Base-by-base conservation (phyloP, 1,284 basidiomycete genomes). In the Melampsora abietis-canadensis region DNA sequence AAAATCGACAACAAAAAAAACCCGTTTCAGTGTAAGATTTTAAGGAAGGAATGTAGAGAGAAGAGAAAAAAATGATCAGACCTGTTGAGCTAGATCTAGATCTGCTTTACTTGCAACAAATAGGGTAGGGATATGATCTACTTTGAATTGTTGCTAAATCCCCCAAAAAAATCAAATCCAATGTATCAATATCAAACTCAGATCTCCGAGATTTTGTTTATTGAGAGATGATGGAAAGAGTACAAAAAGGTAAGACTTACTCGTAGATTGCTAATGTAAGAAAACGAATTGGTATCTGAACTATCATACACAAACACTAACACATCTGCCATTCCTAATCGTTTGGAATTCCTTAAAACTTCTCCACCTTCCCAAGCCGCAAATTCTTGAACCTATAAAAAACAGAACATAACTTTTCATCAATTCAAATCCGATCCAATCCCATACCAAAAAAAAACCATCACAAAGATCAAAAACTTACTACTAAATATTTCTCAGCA, bases 51-150 rank as follows among this genome's bases (percentile, higher is more conserved):
- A 64, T n/a, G 14, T 21, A 44, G 2, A 44, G 66, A 46, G 30
- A 54, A 66, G 17, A 77, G 68, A 54, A 75, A 68, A 24, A 51
- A 40, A 8, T 8, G 10, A 1, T 5, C 85, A 78, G 75, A 90
- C 91, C 86, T 95, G 93, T 80, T 94, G 87, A 19, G 95, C 95
- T 60, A 98, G 88, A 83, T 98, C 95, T 47, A 97, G 86, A 82
- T 98, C 95, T 8, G 93, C 94, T 84, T 98, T 98, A 44, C 95
- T 98, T 15, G 96, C 95, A n/a, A 98, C 93, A 81, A 98, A 98
- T 31, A 98, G 84, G 31, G 91, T 92, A 12, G 95, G 94, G 81
- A 96, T 91, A 81, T 92, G 89, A 82, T 97, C 92, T 46, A 95
- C 85, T 77, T 88, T 92, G 82, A 97, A 96, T 86, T 95, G 93